These are phyloP conservation scores for Calophaca sinica DNA, from an alignment of 306 rosid species.

Conservation along the genomic window DNA sequence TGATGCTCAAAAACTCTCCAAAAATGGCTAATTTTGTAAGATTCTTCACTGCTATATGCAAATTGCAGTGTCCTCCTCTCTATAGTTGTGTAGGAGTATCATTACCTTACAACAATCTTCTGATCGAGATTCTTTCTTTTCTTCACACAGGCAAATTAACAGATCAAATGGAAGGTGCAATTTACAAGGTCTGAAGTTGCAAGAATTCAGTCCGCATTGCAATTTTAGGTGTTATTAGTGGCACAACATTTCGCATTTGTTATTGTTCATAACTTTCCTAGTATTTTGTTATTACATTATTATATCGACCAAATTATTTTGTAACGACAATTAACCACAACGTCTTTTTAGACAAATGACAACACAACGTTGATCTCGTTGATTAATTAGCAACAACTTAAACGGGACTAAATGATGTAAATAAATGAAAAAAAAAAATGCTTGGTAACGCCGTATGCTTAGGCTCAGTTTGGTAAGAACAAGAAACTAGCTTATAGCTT, in stretches of 20 bases:
- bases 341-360: not conserved
- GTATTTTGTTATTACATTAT: too few species aligned
- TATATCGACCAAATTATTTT: too few species aligned
- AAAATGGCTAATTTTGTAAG: slow-evolving; percentile 43
- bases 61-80: slow-evolving; percentile 41
- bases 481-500: too few species aligned
- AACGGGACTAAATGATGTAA: not conserved
- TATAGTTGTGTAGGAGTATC: slow-evolving; percentile 12
- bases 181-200: not conserved
- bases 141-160: slow-evolving; percentile 29
- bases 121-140: slow-evolving; percentile 31
- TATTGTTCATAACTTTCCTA: too few species aligned
- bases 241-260: too few species aligned
- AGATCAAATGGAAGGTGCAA: not conserved
- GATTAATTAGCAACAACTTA: not conserved
- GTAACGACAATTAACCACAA: too few species aligned
- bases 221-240: not conserved
- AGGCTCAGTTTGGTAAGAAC: too few species aligned
- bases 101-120: slow-evolving; percentile 27
- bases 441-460: too few species aligned
- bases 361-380: not conserved
- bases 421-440: too few species aligned
- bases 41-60: slow-evolving; percentile 44
- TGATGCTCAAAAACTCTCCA: slow-evolving; percentile 25
- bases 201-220: not conserved